phyloP scores from a whole-genome alignment of 2,329 filamentous ascomycete species.

The Fusarium humuli region DNA sequence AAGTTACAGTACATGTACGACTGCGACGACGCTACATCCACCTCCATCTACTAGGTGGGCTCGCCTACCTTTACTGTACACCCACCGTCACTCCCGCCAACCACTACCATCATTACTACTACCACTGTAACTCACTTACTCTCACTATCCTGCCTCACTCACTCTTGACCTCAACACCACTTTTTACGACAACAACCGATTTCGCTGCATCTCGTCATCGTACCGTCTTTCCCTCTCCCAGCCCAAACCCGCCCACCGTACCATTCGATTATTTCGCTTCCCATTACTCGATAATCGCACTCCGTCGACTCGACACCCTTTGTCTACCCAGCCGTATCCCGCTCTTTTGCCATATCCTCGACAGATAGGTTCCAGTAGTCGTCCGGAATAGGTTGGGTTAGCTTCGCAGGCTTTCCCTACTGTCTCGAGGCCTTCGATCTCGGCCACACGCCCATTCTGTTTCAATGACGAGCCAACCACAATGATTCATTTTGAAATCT shows the following conservation, averaged over 20 bases:
- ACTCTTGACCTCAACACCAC: conserved; percentile 39
- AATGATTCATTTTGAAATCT: conserved; percentile 50
- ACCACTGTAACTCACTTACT: conserved; percentile 15
- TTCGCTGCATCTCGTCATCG: conserved; percentile 32
- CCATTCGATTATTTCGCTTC: conserved; percentile 7
- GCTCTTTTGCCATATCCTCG: conserved; percentile 38
- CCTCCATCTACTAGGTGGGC: conserved; percentile 17
- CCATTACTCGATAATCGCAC: conserved; percentile 16
- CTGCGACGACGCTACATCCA: conserved; percentile 32
- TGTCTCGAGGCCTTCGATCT: conserved; percentile 35
- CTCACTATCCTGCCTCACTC: conserved; percentile 21
- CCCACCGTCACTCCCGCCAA: conserved; percentile 42
- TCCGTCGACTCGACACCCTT: conserved; percentile 23
- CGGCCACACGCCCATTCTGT: conserved; percentile 39
- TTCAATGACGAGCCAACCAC: conserved; percentile 52
- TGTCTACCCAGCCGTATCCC: conserved; percentile 42
- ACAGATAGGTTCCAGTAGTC: conserved; percentile 42
- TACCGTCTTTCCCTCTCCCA: background rate
- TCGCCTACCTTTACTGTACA: conserved; percentile 24
- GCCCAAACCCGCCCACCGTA: background rate
- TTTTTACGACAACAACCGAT: conserved; percentile 25
- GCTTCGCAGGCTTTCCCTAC: conserved; percentile 35
- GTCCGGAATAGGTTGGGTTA: conserved; percentile 49
- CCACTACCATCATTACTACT: conserved; percentile 34
- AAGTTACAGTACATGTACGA: conserved; percentile 4